Base-by-base conservation (phyloP, 768 basidiomycete species). In the Tylopilus plumbeoviolaceoides region DNA sequence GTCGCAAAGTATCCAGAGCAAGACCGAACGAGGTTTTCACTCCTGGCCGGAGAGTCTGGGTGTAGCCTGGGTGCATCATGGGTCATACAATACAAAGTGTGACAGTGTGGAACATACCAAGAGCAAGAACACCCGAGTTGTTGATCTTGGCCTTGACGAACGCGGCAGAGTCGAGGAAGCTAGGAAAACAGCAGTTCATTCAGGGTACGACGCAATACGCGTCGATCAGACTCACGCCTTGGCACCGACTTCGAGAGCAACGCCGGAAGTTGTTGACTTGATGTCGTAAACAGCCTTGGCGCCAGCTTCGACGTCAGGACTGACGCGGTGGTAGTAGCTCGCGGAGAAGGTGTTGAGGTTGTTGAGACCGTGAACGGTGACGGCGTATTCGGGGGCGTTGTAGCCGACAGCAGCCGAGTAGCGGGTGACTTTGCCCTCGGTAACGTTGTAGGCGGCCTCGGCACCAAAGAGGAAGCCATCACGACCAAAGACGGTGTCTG, bases 91-190 rank as follows among this genome's bases (percentile, higher is more conserved):
- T 47, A 44, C 42, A 5, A 2, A 47, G 31, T 9, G 10, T 7
- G 17, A 30, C 15, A 33, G n/a, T 25, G 9, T 9, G 12, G 18
- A 11, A 66, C 72, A 56, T 68, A 91, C 83, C 87, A 60, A 95
- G 84, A 63, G 83, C 87, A 60, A 97, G 80, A 67, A 95, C 80
- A 79, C 95, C 95, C 53, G 84, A 70, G 76, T 95, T 95, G 84
- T 98, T 98, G 78, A 98, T 95, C 82, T 98, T 98, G 61, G 94
- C 91, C 82, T 99, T 98, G 75, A 98, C 80, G 67, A 91, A 98
- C 9, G 94, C 87, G 59, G 92, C 85, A 28, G 79, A 72, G 75
- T 98, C 94, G 58, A 95, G 85, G 76, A 85, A 85, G 44, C 85
- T 89, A 51, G 42, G 41, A 33, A 48, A 12, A 21, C 4, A 40